These are phyloP conservation scores for Chytriomyces sp. DNA, from an alignment of 192 early-diverging fungal species.

Conservation along the genomic window DNA sequence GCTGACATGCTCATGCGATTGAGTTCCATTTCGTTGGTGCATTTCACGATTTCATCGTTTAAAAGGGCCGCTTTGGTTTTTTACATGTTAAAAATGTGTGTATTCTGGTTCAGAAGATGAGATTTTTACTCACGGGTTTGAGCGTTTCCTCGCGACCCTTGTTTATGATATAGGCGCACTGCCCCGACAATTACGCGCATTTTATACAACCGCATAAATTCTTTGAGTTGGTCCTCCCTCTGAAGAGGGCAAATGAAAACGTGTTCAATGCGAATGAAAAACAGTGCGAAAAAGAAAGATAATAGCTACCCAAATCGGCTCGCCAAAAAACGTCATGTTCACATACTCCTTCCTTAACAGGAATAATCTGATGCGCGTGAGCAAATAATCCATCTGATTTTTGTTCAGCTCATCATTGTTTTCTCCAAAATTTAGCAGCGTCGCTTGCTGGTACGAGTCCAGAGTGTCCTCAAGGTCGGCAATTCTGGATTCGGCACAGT, in stretches of 20 bases:
- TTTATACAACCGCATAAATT: conserved; percentile 55
- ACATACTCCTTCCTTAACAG: conserved; percentile 49
- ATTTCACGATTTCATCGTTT: conserved; percentile 51
- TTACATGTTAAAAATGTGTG: conserved; percentile 14
- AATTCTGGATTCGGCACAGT: conserved; percentile 50
- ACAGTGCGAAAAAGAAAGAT: no score
- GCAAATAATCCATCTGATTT: conserved; percentile 52
- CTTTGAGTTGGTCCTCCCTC: conserved; percentile 44
- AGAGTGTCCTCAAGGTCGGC: conserved; percentile 56
- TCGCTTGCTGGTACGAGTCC: conserved; percentile 52
- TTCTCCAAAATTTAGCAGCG: conserved; percentile 52
- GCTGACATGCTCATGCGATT: conserved; percentile 54
- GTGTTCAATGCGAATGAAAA: not conserved
- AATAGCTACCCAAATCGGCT: conserved; percentile 27
- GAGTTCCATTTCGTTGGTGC: conserved; percentile 53
- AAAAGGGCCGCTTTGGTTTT: conserved; percentile 42
- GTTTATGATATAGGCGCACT: conserved; percentile 52
- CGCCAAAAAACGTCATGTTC: conserved; percentile 16
- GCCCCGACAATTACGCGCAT: conserved; percentile 55
- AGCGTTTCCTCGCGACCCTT: conserved; percentile 56
- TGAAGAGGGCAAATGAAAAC: not conserved
- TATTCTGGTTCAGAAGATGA: not conserved
- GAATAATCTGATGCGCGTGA: conserved; percentile 45
- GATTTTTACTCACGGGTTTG: conserved; percentile 40
- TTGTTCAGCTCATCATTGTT: conserved; percentile 54